Evolutionary conservation across 1,284 basidiomycete genomes (phyloP), one percentile per base, ranked within the genome.

Genomic region (Serendipita sp.): DNA sequence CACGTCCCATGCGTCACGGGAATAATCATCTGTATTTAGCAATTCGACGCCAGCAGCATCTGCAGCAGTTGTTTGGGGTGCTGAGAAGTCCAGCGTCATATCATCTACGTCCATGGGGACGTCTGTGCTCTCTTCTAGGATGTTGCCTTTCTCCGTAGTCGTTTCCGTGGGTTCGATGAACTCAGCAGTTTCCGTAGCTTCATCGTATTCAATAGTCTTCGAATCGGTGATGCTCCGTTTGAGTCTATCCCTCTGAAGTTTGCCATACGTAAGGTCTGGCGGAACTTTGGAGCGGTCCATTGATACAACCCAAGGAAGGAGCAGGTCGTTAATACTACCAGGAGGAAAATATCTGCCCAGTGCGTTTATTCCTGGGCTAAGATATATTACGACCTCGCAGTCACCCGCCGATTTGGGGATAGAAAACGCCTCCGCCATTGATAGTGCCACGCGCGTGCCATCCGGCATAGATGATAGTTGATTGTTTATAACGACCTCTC

Each of bases 271-370:
- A n/a, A 29, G n/a, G 26, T 58, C 53, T 10, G 10, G 6, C 3
- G 53, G 30, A 3, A 26, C 8, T 6, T n/a, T 26, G 6, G 10
- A 58, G 53, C 4, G 5, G 53, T 29, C 17, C 15, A 29, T n/a
- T 4, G 53, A 58, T 17, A 1, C 29, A 41, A 17, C 30, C 60
- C 30, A 60, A 8, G 81, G 78, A n/a, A 87, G 75, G 3, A 86
- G 74, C 4, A 87, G 75, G 67, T 82, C 80, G 68, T 85, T 85
- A 58, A 85, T 78, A 72, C 82, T 84, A n/a, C 76, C 76, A 0
- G 81, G 75, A 0, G 85, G 84, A 43, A 86, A 78, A 71, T 85
- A 85, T 17, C 81, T 78, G 15, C 83, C 82, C 26, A 87, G 76
- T 15, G 83, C 71, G 69, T 87, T 87, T 17, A 78, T 74, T 2